These are phyloP conservation scores for Pisolithus orientalis DNA, from an alignment of 768 basidiomycete genomes.

Conservation along the genomic window DNA sequence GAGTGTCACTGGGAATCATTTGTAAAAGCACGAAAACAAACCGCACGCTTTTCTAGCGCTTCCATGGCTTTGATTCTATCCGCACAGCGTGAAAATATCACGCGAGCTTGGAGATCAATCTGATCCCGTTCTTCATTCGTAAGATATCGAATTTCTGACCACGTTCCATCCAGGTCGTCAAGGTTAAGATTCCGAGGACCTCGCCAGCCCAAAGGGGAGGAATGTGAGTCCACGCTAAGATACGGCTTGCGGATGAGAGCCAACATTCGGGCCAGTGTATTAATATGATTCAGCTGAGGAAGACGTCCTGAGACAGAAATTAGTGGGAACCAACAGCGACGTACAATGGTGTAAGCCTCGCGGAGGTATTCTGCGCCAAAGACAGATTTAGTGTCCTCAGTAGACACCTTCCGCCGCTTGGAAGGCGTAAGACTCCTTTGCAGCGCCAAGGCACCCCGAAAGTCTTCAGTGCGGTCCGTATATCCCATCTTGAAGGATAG, in stretches of 20 bases:
- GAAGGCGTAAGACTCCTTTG: slow-evolving; percentile 35
- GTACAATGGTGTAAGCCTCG: slow-evolving; percentile 71
- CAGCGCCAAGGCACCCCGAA: slow-evolving; percentile 45
- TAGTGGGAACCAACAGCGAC: slow-evolving; percentile 6
- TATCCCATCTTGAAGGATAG: slow-evolving; percentile 40
- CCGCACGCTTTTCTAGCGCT: slow-evolving; percentile 79
- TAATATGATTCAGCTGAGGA: slow-evolving; percentile 65
- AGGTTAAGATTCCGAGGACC: slow-evolving; percentile 51
- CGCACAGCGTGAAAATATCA: slow-evolving; percentile 79
- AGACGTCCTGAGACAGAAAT: neutral
- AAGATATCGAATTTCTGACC: slow-evolving; percentile 63
- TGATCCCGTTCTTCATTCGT: slow-evolving; percentile 92
- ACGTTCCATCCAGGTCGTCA: slow-evolving; percentile 41
- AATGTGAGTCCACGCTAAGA: slow-evolving; percentile 66
- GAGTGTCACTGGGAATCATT: slow-evolving; percentile 12
- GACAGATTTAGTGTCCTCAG: slow-evolving; percentile 34
- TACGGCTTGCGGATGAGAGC: slow-evolving; percentile 78
- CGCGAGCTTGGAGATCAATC: slow-evolving; percentile 87
- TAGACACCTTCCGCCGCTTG: slow-evolving; percentile 44
- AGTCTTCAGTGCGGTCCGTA: slow-evolving; percentile 56
- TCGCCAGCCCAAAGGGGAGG: slow-evolving; percentile 47
- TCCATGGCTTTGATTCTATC: slow-evolving; percentile 89
- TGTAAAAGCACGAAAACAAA: slow-evolving; percentile 10
- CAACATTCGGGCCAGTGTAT: slow-evolving; percentile 66
- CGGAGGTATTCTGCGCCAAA: slow-evolving; percentile 62